Percentiles rank a stretch among this genome's conserved stretches.
These are phyloP conservation scores for Lodderomyces metapsilosis DNA, from an alignment of 1,139 yeast genomes.

Conservation along the genomic window DNA sequence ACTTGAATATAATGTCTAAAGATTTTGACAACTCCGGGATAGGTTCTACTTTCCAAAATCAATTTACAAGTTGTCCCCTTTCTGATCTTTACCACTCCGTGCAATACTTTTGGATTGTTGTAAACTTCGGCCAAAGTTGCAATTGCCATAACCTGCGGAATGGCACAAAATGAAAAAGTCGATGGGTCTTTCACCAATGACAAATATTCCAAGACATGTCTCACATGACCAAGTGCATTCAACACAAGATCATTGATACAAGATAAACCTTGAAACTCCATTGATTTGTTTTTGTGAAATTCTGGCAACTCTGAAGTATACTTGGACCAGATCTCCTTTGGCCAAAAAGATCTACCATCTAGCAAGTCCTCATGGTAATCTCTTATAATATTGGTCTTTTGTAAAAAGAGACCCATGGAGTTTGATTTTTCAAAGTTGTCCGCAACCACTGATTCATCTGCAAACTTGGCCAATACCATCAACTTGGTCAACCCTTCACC, in stretches of 20 bases:
- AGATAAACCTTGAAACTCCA: constrained; percentile 53
- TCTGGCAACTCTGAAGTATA: constrained; percentile 65
- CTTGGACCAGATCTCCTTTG: constrained; percentile 86
- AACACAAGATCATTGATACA: constrained; percentile 83
- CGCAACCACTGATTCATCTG: constrained; percentile 48
- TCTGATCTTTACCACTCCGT: constrained; percentile 78
- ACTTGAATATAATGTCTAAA: constrained; percentile 72
- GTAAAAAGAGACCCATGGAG: constrained; percentile 94
- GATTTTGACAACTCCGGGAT: constrained; percentile 71
- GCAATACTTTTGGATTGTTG: constrained; percentile 74
- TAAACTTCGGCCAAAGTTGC: constrained; percentile 87
- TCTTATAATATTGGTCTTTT: constrained; percentile 92
- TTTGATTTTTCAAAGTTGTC: constrained; percentile 61
- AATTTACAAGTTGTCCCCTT: constrained; percentile 86
- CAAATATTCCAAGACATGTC: constrained; percentile 74
- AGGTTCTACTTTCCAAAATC: constrained; percentile 70
- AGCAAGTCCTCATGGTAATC: constrained; percentile 90
- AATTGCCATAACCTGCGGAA: constrained; percentile 98
- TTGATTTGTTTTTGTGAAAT: constrained; percentile 47
- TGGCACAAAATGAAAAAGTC: constrained; percentile 87
- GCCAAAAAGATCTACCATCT: constrained; percentile 97
- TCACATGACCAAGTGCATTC: constrained; percentile 75
- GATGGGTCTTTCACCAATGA: constrained; percentile 79
- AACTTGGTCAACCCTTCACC: constrained; percentile 92
- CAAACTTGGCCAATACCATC: constrained; percentile 67